phyloP scores from a whole-genome alignment of 306 rosid species.

The Fragaria ananassa region DNA sequence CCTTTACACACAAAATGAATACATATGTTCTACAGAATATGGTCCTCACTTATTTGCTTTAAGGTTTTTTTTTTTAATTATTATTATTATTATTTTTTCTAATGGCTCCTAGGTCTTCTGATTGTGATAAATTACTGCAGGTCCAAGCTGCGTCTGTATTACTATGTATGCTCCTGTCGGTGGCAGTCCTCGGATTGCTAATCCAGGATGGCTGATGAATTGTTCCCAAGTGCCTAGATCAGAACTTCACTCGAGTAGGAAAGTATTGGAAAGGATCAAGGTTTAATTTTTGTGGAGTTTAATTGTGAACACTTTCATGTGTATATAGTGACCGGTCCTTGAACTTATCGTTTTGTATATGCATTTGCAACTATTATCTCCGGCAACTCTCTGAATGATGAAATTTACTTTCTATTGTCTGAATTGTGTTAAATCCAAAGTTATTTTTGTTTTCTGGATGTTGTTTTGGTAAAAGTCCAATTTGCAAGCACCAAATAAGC shows the following conservation, averaged over 20 bases:
- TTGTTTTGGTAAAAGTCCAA: no score
- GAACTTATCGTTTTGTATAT: no score
- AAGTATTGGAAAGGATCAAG: neutral
- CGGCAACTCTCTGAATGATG: neutral
- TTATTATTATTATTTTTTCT: no score
- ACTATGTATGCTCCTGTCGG: conserved; percentile 36
- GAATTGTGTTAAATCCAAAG: neutral
- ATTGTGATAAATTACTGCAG: conserved; percentile 40
- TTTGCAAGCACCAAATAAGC: neutral
- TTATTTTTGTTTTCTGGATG: no score
- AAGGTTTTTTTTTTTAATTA: neutral
- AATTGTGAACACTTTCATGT: neutral
- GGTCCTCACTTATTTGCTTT: neutral
- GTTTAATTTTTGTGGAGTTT: neutral
- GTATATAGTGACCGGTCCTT: neutral
- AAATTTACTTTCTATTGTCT: neutral
- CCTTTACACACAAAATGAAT: neutral
- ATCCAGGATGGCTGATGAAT: neutral
- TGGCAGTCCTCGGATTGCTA: neutral
- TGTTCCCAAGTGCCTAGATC: neutral
- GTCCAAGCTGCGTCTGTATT: conserved; percentile 26
- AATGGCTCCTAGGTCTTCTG: neutral
- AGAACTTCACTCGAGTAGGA: neutral
- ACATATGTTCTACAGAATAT: neutral
- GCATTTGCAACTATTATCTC: neutral